phyloP scores from a whole-genome alignment of 2,329 filamentous ascomycete genomes.

The Cytospora leucostoma region DNA sequence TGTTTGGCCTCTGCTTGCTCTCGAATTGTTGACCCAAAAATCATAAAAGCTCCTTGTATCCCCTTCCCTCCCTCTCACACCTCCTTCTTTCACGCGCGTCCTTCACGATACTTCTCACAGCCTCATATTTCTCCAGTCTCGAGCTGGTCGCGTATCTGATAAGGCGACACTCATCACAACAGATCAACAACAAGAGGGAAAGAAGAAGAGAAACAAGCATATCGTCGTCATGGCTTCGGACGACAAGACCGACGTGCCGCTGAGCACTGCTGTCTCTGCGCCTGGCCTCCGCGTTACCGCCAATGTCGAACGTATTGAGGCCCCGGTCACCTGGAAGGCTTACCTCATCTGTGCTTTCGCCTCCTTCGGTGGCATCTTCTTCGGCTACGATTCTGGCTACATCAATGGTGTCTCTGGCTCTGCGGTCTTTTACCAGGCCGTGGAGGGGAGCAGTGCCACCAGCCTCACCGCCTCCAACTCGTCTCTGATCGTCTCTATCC shows the following conservation, averaged over 20 bases:
- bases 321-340: conserved; percentile 68
- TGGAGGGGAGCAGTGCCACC: conserved; percentile 45
- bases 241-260: conserved; percentile 16
- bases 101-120: neutral
- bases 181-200: conserved; percentile 1
- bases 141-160: neutral
- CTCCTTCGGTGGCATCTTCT: conserved; percentile 73
- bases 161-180: neutral
- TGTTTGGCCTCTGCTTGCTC: neutral
- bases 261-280: conserved; percentile 18
- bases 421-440: conserved; percentile 52
- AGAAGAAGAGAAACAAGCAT: neutral
- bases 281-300: conserved; percentile 44
- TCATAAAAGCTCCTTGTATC: conserved; percentile 20
- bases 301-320: conserved; percentile 64
- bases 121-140: neutral
- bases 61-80: conserved; percentile 2
- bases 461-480: conserved; percentile 45
- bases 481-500: conserved; percentile 70
- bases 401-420: conserved; percentile 66
- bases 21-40: conserved; percentile 6
- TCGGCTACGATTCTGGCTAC: conserved; percentile 78
- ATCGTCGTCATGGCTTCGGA: conserved; percentile 20
- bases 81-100: neutral
- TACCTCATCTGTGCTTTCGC: conserved; percentile 71